Conservation (phyloP, 208 protist species). For the Vickermania ingenoplastis region DNA sequence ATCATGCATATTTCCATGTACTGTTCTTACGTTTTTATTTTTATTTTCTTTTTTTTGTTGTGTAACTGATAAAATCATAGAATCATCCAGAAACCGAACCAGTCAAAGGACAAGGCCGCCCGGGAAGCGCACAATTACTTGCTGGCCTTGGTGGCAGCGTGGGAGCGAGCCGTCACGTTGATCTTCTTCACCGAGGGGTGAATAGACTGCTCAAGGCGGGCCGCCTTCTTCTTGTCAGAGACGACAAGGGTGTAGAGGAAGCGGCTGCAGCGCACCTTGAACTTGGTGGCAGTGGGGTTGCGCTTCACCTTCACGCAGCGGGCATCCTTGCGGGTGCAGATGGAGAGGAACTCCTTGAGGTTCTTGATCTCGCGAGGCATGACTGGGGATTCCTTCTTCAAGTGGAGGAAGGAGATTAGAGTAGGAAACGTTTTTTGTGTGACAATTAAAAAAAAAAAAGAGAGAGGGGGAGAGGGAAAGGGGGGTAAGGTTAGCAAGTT, state of each 20-base stretch:
- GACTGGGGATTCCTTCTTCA: conserved; percentile 7
- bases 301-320: conserved; percentile 90
- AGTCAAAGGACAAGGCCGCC: too few relatives aligned
- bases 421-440: not conserved
- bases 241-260: conserved; percentile 91
- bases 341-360: conserved; percentile 90
- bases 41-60: too few relatives aligned
- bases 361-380: conserved; percentile 90
- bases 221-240: conserved; percentile 86
- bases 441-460: conserved; percentile 6
- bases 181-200: conserved; percentile 87
- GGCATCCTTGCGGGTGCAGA: conserved; percentile 89
- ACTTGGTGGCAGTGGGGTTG: conserved; percentile 85
- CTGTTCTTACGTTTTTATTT: too few relatives aligned
- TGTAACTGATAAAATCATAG: too few relatives aligned
- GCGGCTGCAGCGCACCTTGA: conserved; percentile 90
- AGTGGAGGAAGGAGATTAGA: not conserved
- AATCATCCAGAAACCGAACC: too few relatives aligned
- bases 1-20: too few relatives aligned
- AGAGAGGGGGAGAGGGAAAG: too few relatives aligned
- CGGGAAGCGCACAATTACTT: too few relatives aligned
- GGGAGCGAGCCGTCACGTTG: conserved; percentile 66
- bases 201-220: conserved; percentile 88
- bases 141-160: conserved; percentile 78
- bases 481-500: too few relatives aligned